A percentile compares a stretch with the other conserved stretches of the same genome.
These are phyloP conservation scores for Rhodotorula diobovata DNA, from an alignment of 768 basidiomycete genomes.

Conservation along the genomic window DNA sequence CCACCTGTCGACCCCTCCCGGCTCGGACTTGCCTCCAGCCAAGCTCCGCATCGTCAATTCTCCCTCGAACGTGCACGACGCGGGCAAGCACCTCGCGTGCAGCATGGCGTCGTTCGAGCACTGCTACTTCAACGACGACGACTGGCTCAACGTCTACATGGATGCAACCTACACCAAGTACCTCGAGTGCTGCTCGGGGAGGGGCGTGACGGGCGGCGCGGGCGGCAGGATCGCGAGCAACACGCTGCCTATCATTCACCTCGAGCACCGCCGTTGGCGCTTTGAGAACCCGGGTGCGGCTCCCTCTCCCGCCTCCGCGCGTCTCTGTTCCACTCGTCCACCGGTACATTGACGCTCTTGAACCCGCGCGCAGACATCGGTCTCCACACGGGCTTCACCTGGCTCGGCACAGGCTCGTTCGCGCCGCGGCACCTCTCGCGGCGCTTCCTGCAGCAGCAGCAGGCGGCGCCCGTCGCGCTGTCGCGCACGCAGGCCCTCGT, in stretches of 20 bases:
- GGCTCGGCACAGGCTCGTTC: slow-evolving; percentile 31
- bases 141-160: slow-evolving; percentile 35
- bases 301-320: no score
- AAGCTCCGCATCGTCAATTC: slow-evolving; percentile 33
- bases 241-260: slow-evolving; percentile 24
- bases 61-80: slow-evolving; percentile 27
- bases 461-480: slow-evolving; percentile 13
- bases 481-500: slow-evolving; percentile 14
- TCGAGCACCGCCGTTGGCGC: slow-evolving; percentile 29
- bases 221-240: slow-evolving; percentile 22
- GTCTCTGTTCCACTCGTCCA: no score
- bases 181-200: slow-evolving; percentile 18
- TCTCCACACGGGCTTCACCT: slow-evolving; percentile 33
- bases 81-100: slow-evolving; percentile 35
- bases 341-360: not conserved
- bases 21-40: slow-evolving; percentile 10
- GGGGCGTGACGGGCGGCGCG: not conserved
- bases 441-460: slow-evolving; percentile 27
- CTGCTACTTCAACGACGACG: slow-evolving; percentile 36
- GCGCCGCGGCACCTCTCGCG: slow-evolving; percentile 16
- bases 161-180: slow-evolving; percentile 38
- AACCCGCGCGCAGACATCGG: slow-evolving; percentile 5
- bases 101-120: slow-evolving; percentile 23
- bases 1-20: slow-evolving; percentile 8
- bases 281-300: slow-evolving; percentile 27